Base-by-base conservation (phyloP, 169 alveolate species). In the Nephromyces sp. region DNA sequence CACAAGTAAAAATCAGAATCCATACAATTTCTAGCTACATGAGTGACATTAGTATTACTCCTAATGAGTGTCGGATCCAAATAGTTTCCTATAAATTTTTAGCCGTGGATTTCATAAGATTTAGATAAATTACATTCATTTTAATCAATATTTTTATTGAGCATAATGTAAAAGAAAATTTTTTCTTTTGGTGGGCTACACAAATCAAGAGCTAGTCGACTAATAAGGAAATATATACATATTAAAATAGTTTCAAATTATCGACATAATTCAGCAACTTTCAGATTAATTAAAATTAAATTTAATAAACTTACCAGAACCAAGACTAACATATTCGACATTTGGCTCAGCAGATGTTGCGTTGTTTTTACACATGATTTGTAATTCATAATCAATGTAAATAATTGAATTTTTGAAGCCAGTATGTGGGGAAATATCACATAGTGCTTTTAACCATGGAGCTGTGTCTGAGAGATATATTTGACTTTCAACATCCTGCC, bases 1-100 rank as follows among this genome's bases (percentile, higher is more conserved):
- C 75, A 69, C 73, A 69, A 53, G 70, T 69, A 69, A 32, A 69
- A 69, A 25, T 69, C 67, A 1, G 75, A 32, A 2, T 32, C 67
- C 0, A 69, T 25, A 68, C 75, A 69, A 52, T 69, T 30, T 0
- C 75, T 34, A 1, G 75, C 52, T 3, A 33, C 64, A 32, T 52
- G 24, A 68, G 66, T 28, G 3, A 25, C 8, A 22, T 34, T 52
- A 30, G 22, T 27, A 31, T 21, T 52, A 35, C 27, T 35, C 35
- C 1, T 5, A n/a, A 69, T n/a, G 1, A 66, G 32, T 21, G 0
- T 1, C 22, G 66, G 1, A 27, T 6, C 27, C 2, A 69, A 35
- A 6, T 51, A 69, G 1, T 32, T 69, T 24, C 24, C 75, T 69
- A 52, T 8, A 3, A 0, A 43, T 43, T 43, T 43, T 15, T 15